Evolutionary conservation across 352 stramenopile species (phyloP).

Genomic region (Pilasporangium apinafurcum): DNA sequence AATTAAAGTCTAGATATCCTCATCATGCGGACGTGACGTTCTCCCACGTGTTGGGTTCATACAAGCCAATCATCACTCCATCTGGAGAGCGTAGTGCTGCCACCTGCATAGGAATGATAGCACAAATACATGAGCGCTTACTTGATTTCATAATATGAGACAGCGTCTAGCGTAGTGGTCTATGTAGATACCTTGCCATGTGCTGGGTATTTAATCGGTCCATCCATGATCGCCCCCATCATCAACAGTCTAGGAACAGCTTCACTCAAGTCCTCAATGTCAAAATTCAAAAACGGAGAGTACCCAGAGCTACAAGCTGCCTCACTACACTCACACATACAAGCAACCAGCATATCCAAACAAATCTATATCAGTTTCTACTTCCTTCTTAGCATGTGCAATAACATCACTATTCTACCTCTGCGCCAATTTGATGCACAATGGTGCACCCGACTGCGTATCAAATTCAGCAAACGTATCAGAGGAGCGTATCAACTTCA

Average conservation of each 20-base stretch:
- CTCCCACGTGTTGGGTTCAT: slow-evolving; percentile 86
- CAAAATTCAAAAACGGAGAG: slow-evolving; percentile 89
- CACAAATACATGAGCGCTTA: slow-evolving; percentile 3
- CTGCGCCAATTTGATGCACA: slow-evolving; percentile 80
- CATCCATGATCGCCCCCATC: slow-evolving; percentile 87
- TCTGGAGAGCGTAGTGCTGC: slow-evolving; percentile 84
- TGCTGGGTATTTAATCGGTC: slow-evolving; percentile 90
- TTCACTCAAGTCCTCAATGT: slow-evolving; percentile 85
- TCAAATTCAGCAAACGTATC: slow-evolving; percentile 83
- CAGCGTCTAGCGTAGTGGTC: background rate
- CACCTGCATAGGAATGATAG: slow-evolving; percentile 50
- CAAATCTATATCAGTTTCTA: slow-evolving; percentile 4
- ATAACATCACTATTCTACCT: slow-evolving; percentile 22
- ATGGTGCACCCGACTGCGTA: slow-evolving; percentile 42
- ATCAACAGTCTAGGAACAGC: slow-evolving; percentile 81
- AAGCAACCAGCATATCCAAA: background rate
- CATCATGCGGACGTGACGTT: slow-evolving; percentile 59
- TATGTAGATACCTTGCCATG: slow-evolving; percentile 64
- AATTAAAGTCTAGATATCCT: no score
- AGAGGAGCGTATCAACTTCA: slow-evolving; percentile 66
- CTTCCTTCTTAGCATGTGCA: background rate
- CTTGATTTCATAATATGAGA: background rate
- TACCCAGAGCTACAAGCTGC: slow-evolving; percentile 83
- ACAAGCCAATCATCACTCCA: slow-evolving; percentile 90
- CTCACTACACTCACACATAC: slow-evolving; percentile 29